Conservation (phyloP, 345 rosid species). For the Eucalyptus sideroxylon region DNA sequence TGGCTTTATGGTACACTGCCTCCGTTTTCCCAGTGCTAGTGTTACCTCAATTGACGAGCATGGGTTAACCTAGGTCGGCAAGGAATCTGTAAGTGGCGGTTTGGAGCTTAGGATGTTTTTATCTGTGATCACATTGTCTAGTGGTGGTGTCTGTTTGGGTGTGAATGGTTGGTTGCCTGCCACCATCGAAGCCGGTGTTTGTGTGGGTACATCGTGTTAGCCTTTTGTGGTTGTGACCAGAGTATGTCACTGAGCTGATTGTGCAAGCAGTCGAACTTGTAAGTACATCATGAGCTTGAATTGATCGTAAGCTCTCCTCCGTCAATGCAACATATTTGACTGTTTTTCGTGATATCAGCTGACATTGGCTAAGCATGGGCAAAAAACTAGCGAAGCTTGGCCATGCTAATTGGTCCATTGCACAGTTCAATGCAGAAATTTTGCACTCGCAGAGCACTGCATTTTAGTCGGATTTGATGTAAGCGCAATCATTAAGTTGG, state of each 20-base stretch:
- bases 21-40: not conserved
- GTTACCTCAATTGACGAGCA: not conserved
- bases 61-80: not conserved
- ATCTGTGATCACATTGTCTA: no score
- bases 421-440: not conserved
- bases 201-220: not conserved
- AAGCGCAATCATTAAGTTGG: not conserved
- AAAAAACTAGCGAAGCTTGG: not conserved
- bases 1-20: not conserved
- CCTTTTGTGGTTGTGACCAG: no score
- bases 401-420: no score
- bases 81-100: not conserved
- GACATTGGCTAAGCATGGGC: not conserved
- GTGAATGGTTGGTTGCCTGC: not conserved
- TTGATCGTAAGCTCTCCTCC: no score
- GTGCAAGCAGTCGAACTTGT: no score
- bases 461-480: not conserved
- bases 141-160: not conserved
- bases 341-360: not conserved
- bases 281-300: no score
- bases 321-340: no score
- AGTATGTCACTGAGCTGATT: no score
- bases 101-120: not conserved
- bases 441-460: not conserved
- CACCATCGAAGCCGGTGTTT: not conserved